Evolutionary conservation across 192 early-diverging fungal genomes (phyloP), one percentile per base, ranked within the genome.

Genomic region (Rhizoclosmatium globosum): DNA sequence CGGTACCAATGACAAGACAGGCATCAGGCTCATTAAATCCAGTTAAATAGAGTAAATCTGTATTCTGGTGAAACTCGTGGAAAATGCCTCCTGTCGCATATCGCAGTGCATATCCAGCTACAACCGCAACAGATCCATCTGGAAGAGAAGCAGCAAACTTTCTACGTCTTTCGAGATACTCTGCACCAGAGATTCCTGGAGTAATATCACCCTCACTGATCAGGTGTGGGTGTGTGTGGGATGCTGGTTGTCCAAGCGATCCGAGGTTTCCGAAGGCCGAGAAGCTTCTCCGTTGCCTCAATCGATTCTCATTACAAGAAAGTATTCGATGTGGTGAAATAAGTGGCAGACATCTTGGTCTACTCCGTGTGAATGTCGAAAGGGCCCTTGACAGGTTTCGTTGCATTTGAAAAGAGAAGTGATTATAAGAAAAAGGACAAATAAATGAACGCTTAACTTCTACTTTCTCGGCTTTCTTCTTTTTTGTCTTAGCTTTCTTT

Each of bases 21-120:
- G 92, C 88, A 77, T 98, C 94, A 1, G 96, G 96, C 79, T 99
- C 96, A 82, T 98, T 94, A 79, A 96, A 94, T 47, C 98, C 96
- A 64, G 89, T 87, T 47, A 99, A 84, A 70, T 98, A 98, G 75
- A 90, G 91, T 79, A 98, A 91, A 74, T 99, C 93, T 4, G 96
- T 95, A 73, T 94, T 88, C 79, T 99, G 98, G 75, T 96, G 94
- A 81, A 96, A 99, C 38, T 91, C 92, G 80, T 99, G 95, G 70
- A 99, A 98, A 60, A 98, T 95, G 67, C 94, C 94, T 62, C 94
- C 92, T 70, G 96, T 93, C 80, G 93, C 89, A 82, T 95, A 99
- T 15, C 93, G 87, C 67, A 95, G 90, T 0, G 66, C 21, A 21
- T 42, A 68, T 42, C 66, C 66, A 17, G 66, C 39, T 6, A 91